Base-by-base conservation (phyloP, 2,329 filamentous ascomycete genomes). In the Aspergillus cejpii region DNA sequence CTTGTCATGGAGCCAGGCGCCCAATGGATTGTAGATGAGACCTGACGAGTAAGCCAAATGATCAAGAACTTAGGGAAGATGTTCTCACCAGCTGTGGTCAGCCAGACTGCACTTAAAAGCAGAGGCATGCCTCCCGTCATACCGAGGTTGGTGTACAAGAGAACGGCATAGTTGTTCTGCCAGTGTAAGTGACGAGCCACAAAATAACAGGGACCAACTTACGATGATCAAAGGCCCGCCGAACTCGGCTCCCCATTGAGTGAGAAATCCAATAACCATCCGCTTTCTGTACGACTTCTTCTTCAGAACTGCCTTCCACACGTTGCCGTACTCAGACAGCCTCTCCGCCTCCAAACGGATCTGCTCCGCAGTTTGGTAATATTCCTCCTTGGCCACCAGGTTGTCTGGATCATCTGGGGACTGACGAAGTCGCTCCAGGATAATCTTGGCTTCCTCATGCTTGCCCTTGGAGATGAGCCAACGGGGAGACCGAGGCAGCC, bases 241-340 rank as follows among this genome's bases (percentile, higher is more conserved):
- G 53, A 76, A 76, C 42, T 76, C 73, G 1, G 74, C 73, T 17
- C 73, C 74, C 72, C 73, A 77, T 50, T 76, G 74, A 0, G 73
- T 76, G 27, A 76, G 57, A 48, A 76, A 77, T 0, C 73, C 73
- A 33, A 77, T 73, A 1, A 68, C 62, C 71, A 77, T 74, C 0
- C 74, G 63, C 60, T 74, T 76, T 14, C 74, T 62, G 48, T 75
- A 74, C 6, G 71, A 72, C 46, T 65, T 67, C 54, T 72, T 74
- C 53, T 66, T 69, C 17, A 73, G n/a, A 0, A 74, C 64, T 0
- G 72, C 72, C 28, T 57, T 68, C 71, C 71, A 74, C 0, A 69
- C 65, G 1, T 56, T 68, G n/a, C 68, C 67, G 6, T 67, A 63
- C 0, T 57, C 56, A 21, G 65, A 58, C 19, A 75, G 60, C 49